These are phyloP conservation scores for Sanguinoderma infundibulare DNA, from an alignment of 1,284 basidiomycete species.

Conservation along the genomic window DNA sequence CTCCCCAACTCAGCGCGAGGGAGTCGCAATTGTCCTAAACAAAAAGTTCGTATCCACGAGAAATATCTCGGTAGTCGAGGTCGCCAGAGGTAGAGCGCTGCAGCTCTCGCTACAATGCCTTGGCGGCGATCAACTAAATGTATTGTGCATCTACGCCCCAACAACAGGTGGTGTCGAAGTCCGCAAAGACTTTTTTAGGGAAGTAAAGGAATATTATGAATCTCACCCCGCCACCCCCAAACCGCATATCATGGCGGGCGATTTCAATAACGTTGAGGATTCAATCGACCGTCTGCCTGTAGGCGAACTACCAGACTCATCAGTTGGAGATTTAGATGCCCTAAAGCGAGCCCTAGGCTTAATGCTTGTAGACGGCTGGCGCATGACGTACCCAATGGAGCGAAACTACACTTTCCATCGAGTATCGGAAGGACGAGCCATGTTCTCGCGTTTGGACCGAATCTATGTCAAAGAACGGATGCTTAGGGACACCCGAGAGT, in stretches of 20 bases:
- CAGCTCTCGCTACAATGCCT: too few species aligned
- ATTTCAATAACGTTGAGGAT: constrained; percentile 49
- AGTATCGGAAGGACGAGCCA: constrained; percentile 6
- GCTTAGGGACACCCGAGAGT: constrained; percentile 22
- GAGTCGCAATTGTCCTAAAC: too few species aligned
- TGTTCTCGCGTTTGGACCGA: constrained; percentile 39
- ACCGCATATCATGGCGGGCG: constrained; percentile 42
- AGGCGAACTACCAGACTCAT: not conserved
- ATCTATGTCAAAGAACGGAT: constrained; percentile 32
- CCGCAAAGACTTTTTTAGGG: constrained; percentile 37
- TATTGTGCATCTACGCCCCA: too few species aligned
- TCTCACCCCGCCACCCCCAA: constrained; percentile 1
- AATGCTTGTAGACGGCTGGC: constrained; percentile 41
- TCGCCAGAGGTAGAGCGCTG: too few species aligned
- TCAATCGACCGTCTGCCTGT: constrained; percentile 38
- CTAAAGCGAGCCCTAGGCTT: constrained; percentile 10
- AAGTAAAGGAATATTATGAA: constrained; percentile 20
- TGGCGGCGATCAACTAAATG: too few species aligned
- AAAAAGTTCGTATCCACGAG: too few species aligned
- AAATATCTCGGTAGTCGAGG: too few species aligned
- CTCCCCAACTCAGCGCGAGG: too few species aligned
- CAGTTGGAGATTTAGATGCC: not conserved
- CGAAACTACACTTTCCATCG: constrained; percentile 34
- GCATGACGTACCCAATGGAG: constrained; percentile 31
- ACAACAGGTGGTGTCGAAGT: constrained; percentile 31